These are phyloP conservation scores for Fusarium sp. DNA, from an alignment of 2,329 filamentous ascomycete species.

Conservation along the genomic window DNA sequence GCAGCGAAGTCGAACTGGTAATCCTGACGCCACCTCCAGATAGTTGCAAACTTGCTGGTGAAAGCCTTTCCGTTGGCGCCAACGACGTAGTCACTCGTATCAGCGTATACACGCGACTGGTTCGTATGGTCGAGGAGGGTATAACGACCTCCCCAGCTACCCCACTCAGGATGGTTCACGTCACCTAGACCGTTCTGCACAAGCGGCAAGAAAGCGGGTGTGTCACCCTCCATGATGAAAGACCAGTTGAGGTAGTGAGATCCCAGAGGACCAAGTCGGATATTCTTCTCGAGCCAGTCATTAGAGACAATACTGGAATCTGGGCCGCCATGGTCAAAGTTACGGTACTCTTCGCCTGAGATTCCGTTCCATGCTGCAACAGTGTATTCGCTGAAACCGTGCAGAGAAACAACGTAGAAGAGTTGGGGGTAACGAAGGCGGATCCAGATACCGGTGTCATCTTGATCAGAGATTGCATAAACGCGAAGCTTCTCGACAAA, in stretches of 20 bases:
- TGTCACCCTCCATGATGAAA: conserved; percentile 22
- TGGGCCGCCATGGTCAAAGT: conserved; percentile 16
- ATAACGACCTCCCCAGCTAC: conserved; percentile 18
- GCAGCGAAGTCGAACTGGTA: conserved; percentile 25
- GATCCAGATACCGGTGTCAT: conserved; percentile 66
- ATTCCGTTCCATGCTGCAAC: conserved; percentile 66
- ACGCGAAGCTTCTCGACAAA: conserved; percentile 57
- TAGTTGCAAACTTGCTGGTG: conserved; percentile 13
- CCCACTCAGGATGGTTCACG: conserved; percentile 14
- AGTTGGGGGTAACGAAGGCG: conserved; percentile 62
- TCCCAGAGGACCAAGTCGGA: conserved; percentile 1
- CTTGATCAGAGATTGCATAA: conserved; percentile 68
- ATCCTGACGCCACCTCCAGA: conserved; percentile 17
- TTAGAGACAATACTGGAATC: neutral
- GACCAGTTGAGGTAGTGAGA: conserved; percentile 7
- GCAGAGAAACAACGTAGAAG: conserved; percentile 64
- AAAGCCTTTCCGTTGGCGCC: conserved; percentile 1
- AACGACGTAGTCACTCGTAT: conserved; percentile 1
- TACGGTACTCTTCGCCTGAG: neutral
- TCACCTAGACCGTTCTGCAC: conserved; percentile 1
- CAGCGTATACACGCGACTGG: neutral
- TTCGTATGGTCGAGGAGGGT: neutral
- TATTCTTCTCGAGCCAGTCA: conserved; percentile 4
- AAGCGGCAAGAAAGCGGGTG: neutral
- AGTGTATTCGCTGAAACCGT: conserved; percentile 65